Base-by-base conservation (phyloP, 2,329 filamentous ascomycete species). In the Alternaria consortialis region DNA sequence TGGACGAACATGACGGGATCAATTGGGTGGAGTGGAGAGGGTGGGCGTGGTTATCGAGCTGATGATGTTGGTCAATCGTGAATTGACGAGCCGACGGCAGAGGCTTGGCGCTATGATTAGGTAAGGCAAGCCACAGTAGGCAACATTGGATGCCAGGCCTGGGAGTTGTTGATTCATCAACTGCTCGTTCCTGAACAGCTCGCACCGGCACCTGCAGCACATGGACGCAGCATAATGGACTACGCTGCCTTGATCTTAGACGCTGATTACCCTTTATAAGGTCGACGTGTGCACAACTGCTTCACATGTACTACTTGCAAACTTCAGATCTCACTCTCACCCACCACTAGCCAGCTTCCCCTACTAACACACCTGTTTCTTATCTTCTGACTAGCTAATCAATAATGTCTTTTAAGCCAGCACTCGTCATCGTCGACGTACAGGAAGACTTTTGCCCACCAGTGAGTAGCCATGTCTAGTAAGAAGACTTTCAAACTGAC, bases 361-460 rank as follows among this genome's bases (percentile, higher is more conserved):
- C 15, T 2, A 29, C 25, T 47, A n/a, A 47, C 29, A 20, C 29
- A 52, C 34, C 23, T 12, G 17, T 6, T 20, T 15, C 13, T 13
- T 20, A 29, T 7, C 12, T n/a, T 40, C n/a, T 37, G 11, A 27
- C 11, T 13, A 40, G 15, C n/a, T 34, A 43, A 4, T n/a, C 20
- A 13, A 64, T 12, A 20, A 75, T 75, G 73, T 36, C 70, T 17
- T 79, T 75, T 64, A 74, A 72, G 52, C 84, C 87, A 44, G 88
- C 88, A n/a, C 79, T 90, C 37, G 79, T 97, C 48, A 85, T 97
- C 11, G 90, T 97, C 54, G 94, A 97, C 79, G 85, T 97, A 74
- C 95, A 98, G 80, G 91, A 97, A 79, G 94, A 98, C 82, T 98
- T 97, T 79, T 97, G 93, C 78, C 91, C 92, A 60, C 93, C 94